A percentile compares a stretch with the other conserved stretches of the same genome.
Evolutionary conservation across 1,139 yeast species (phyloP).

Genomic region (Suhomyces bolitotheri): DNA sequence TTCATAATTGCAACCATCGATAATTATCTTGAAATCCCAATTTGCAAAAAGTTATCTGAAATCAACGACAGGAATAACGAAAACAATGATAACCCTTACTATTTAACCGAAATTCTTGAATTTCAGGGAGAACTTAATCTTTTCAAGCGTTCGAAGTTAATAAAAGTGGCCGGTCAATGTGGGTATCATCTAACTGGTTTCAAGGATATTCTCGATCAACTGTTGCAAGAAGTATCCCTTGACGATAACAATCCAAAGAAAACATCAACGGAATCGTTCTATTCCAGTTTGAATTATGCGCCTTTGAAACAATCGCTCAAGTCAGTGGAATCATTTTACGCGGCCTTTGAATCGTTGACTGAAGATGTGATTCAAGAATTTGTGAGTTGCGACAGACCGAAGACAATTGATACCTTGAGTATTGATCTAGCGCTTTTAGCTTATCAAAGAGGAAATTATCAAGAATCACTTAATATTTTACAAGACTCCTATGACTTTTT

Average conservation of each 20-base stretch:
- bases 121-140: conserved; percentile 48
- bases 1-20: conserved; percentile 35
- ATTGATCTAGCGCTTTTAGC: conserved; percentile 79
- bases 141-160: conserved; percentile 44
- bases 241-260: conserved; percentile 18
- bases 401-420: conserved; percentile 72
- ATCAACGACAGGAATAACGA: conserved; percentile 15
- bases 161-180: conserved; percentile 34
- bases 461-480: conserved; percentile 61
- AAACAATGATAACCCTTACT: conserved; percentile 17
- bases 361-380: conserved; percentile 47
- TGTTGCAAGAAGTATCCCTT: conserved; percentile 19
- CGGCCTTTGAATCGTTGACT: conserved; percentile 39
- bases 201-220: conserved; percentile 29
- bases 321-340: conserved; percentile 22
- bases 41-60: conserved; percentile 24
- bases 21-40: conserved; percentile 30
- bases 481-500: conserved; percentile 70
- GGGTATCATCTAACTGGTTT: conserved; percentile 45
- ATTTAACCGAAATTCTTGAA: conserved; percentile 38
- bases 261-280: neutral
- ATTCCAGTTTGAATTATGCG: conserved; percentile 13
- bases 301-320: conserved; percentile 19
- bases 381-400: conserved; percentile 49
- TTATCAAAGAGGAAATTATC: conserved; percentile 57